These are phyloP conservation scores for Eimeria praecox DNA, from an alignment of 169 alveolate genomes.

Conservation along the genomic window DNA sequence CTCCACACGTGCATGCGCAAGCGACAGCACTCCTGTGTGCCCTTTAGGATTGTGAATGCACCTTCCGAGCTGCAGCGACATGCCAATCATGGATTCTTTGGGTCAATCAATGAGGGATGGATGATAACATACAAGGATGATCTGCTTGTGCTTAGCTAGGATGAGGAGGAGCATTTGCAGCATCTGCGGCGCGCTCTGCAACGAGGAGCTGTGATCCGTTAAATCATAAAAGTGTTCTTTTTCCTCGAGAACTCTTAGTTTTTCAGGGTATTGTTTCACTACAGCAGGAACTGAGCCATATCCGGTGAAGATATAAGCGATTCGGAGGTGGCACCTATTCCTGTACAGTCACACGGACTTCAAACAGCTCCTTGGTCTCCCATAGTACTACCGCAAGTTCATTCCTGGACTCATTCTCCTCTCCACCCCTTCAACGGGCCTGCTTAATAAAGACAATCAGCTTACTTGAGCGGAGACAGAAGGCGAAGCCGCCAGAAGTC, in stretches of 20 bases:
- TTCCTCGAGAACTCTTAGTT: background rate
- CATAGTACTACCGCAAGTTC: too few species aligned
- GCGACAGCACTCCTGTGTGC: background rate
- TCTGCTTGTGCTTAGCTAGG: background rate
- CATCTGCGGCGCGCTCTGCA: background rate
- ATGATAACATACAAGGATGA: background rate
- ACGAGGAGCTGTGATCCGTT: background rate
- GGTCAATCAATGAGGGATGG: background rate
- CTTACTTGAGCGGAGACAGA: too few species aligned
- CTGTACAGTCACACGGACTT: too few species aligned
- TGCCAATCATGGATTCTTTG: background rate
- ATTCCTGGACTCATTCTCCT: too few species aligned
- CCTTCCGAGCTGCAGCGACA: background rate
- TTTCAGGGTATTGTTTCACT: background rate
- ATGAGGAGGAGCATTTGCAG: background rate
- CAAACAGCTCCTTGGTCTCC: too few species aligned
- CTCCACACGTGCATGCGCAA: background rate
- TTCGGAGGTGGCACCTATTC: background rate
- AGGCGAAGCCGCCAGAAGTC: too few species aligned
- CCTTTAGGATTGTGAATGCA: background rate
- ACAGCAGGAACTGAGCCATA: background rate
- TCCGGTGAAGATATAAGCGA: background rate
- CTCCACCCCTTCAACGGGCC: too few species aligned
- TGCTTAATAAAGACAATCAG: too few species aligned
- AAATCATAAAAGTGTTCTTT: background rate